These are phyloP conservation scores for Phytophthora agathidicida DNA, from an alignment of 352 stramenopile genomes.

Conservation along the genomic window DNA sequence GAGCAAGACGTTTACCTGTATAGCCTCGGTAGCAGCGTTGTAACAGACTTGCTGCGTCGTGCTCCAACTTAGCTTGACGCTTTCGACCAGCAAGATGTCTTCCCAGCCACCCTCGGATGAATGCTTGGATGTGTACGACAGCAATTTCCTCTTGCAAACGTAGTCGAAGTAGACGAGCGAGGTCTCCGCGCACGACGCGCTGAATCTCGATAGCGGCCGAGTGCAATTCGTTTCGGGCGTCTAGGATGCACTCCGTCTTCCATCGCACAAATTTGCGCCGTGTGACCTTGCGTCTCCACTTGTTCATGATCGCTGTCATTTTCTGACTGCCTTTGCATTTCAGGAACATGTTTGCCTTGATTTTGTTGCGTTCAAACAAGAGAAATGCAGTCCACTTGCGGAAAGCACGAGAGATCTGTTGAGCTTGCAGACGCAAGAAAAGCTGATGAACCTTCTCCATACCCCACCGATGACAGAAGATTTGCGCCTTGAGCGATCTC, in stretches of 20 bases:
- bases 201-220: constrained; percentile 78
- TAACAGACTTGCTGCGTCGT: constrained; percentile 52
- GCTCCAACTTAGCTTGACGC: constrained; percentile 48
- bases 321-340: constrained; percentile 86
- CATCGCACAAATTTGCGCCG: constrained; percentile 55
- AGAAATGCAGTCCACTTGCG: constrained; percentile 74
- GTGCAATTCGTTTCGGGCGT: constrained; percentile 65
- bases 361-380: constrained; percentile 77
- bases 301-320: constrained; percentile 68
- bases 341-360: constrained; percentile 79
- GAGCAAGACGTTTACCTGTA: constrained; percentile 67
- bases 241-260: constrained; percentile 50
- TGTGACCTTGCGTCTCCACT: constrained; percentile 60
- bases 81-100: constrained; percentile 22
- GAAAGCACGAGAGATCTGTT: constrained; percentile 70
- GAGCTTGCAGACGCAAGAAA: constrained; percentile 69
- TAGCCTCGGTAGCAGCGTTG: constrained; percentile 85
- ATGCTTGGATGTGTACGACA: constrained; percentile 49
- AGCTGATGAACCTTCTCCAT: constrained; percentile 84
- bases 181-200: constrained; percentile 55
- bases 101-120: constrained; percentile 58
- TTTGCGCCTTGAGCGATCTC: constrained; percentile 76
- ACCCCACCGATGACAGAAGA: constrained; percentile 88
- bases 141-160: constrained; percentile 37
- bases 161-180: constrained; percentile 36